Conservation (phyloP, 352 stramenopile genomes). For the Globisporangium apiculatum region DNA sequence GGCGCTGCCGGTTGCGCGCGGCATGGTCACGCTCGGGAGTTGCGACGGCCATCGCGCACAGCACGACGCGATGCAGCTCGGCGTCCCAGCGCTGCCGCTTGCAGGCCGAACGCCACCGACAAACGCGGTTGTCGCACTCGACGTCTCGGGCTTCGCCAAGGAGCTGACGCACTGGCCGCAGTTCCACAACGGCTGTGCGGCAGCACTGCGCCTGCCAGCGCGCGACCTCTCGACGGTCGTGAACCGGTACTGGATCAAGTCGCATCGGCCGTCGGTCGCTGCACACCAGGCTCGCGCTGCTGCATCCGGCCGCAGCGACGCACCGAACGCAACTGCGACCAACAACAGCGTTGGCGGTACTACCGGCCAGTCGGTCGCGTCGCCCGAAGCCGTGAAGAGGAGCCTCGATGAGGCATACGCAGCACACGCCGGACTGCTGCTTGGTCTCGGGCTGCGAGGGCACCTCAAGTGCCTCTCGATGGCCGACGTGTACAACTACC, state of each 20-base stretch:
- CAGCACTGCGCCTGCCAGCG: constrained; percentile 85
- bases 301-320: not conserved
- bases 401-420: constrained; percentile 79
- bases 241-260: constrained; percentile 97
- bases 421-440: constrained; percentile 91
- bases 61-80: constrained; percentile 82
- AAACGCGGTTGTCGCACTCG: constrained; percentile 91
- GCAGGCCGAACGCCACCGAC: constrained; percentile 90
- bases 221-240: constrained; percentile 76
- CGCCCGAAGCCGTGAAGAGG: constrained; percentile 17
- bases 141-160: constrained; percentile 83
- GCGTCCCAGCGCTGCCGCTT: constrained; percentile 91
- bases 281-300: constrained; percentile 16
- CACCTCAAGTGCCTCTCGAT: constrained; percentile 94
- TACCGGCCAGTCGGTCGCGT: constrained; percentile 1
- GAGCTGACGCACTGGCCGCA: constrained; percentile 95
- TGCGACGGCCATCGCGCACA: constrained; percentile 59
- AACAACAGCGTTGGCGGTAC: not conserved
- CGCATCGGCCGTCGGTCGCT: constrained; percentile 86
- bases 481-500: constrained; percentile 98
- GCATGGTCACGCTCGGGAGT: constrained; percentile 96
- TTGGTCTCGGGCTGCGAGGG: constrained; percentile 92
- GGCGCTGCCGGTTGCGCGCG: constrained; percentile 89
- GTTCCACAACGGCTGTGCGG: constrained; percentile 98
- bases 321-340: too few relatives aligned